Evolutionary conservation across 176 grass and related monocot species (phyloP).

Genomic region (Musa troglodytarum): DNA sequence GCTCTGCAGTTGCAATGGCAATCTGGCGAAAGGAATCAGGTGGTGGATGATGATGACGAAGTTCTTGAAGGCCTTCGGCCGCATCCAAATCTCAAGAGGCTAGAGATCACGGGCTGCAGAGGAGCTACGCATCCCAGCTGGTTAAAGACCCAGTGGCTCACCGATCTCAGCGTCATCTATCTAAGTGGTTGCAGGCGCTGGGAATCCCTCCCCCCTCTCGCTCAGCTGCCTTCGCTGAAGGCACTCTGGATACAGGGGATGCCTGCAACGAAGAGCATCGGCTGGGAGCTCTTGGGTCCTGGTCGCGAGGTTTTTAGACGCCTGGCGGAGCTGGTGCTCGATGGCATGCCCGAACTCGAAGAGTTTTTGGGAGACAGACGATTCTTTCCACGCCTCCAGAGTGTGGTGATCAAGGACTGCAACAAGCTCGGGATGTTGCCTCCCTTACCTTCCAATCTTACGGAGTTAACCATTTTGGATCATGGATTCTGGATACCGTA

Average conservation of each 20-base stretch:
- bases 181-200: slow-evolving; percentile 15
- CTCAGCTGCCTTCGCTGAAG: slow-evolving; percentile 24
- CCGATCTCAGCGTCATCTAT: slow-evolving; percentile 10
- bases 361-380: slow-evolving; percentile 25
- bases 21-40: neutral
- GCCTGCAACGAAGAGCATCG: slow-evolving; percentile 28
- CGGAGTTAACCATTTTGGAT: slow-evolving; percentile 33
- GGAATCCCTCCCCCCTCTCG: slow-evolving; percentile 19
- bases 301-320: slow-evolving; percentile 20
- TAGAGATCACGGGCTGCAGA: slow-evolving; percentile 16
- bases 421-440: slow-evolving; percentile 31
- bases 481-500: slow-evolving; percentile 47
- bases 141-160: slow-evolving; percentile 15
- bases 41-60: neutral
- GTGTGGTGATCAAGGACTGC: slow-evolving; percentile 44
- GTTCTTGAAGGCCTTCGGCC: slow-evolving; percentile 28
- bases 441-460: slow-evolving; percentile 36
- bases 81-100: slow-evolving; percentile 14
- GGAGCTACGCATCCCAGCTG: slow-evolving; percentile 11
- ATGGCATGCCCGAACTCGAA: slow-evolving; percentile 36
- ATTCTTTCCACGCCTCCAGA: slow-evolving; percentile 24
- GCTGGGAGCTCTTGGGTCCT: slow-evolving; percentile 24
- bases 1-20: slow-evolving; percentile 20
- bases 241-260: slow-evolving; percentile 32
- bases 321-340: slow-evolving; percentile 45